A percentile compares a stretch with the other conserved stretches of the same genome.
Conservation (phyloP, 2,329 filamentous ascomycete genomes). For the Nigrograna mackinnonii region DNA sequence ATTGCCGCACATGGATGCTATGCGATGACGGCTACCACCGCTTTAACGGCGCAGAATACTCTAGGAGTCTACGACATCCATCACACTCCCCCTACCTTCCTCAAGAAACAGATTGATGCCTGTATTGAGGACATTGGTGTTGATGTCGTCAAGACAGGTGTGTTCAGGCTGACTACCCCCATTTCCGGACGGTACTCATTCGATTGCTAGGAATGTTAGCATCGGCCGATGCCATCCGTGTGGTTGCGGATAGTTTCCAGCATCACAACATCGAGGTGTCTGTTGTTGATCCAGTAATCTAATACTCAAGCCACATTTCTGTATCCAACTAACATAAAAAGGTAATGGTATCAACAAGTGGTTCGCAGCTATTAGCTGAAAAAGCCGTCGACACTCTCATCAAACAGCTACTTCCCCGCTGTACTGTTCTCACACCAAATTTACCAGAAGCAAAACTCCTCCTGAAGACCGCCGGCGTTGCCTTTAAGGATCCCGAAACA, state of each 20-base stretch:
- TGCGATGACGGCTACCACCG: conserved; percentile 93
- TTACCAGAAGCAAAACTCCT: conserved; percentile 73
- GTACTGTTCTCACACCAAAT: conserved; percentile 76
- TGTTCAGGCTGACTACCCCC: background rate
- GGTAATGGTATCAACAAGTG: conserved; percentile 93
- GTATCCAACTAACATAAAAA: conserved; percentile 35
- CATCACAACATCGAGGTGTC: conserved; percentile 60
- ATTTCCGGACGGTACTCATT: background rate
- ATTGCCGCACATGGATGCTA: conserved; percentile 91
- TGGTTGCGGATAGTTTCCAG: conserved; percentile 67
- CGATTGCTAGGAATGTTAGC: conserved; percentile 74
- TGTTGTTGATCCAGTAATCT: conserved; percentile 74
- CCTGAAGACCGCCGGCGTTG: conserved; percentile 56
- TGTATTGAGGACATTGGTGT: conserved; percentile 82
- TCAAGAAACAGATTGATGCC: conserved; percentile 82
- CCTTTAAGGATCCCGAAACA: conserved; percentile 53
- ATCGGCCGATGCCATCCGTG: conserved; percentile 68
- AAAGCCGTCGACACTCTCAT: conserved; percentile 66
- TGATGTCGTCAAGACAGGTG: conserved; percentile 91
- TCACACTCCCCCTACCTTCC: conserved; percentile 75
- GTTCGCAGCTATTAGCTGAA: conserved; percentile 67
- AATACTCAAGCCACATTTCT: background rate
- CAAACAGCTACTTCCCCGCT: conserved; percentile 63
- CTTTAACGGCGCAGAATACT: conserved; percentile 95
- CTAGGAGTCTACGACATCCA: conserved; percentile 81